These are phyloP conservation scores for Rhizophagus prolifer DNA, from an alignment of 192 early-diverging fungal species.

Conservation along the genomic window DNA sequence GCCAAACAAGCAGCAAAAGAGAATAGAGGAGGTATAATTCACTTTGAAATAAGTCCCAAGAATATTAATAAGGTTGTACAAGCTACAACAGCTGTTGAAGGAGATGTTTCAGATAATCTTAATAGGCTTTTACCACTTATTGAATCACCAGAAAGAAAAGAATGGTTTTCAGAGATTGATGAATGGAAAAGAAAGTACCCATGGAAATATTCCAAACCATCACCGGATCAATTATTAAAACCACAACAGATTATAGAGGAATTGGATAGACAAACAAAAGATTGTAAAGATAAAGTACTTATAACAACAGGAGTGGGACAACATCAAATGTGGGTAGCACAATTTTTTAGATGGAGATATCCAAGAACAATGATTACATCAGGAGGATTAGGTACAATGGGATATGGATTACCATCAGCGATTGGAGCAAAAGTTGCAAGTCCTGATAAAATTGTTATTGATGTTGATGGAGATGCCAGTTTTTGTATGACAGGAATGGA, in stretches of 20 bases:
- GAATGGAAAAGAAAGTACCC: constrained; percentile 94
- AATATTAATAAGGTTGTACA: constrained; percentile 99
- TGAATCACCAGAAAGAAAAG: constrained; percentile 63
- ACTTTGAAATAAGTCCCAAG: constrained; percentile 99
- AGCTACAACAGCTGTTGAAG: constrained; percentile 88
- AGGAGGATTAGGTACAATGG: constrained; percentile 98
- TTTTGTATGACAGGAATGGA: constrained; percentile 99
- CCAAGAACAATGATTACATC: constrained; percentile 91
- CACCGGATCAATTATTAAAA: constrained; percentile 69
- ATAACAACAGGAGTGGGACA: constrained; percentile 97
- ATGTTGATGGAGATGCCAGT: constrained; percentile 98
- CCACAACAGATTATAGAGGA: constrained; percentile 95
- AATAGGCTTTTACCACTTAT: constrained; percentile 76
- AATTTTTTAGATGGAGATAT: constrained; percentile 89
- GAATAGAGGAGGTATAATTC: constrained; percentile 91
- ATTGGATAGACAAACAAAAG: constrained; percentile 77
- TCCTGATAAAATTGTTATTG: constrained; percentile 93
- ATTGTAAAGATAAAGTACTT: constrained; percentile 90
- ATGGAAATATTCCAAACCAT: constrained; percentile 73
- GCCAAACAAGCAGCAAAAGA: constrained; percentile 85
- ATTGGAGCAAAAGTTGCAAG: constrained; percentile 96
- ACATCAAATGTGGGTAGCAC: constrained; percentile 99
- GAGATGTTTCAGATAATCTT: constrained; percentile 91
- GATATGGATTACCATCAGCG: constrained; percentile 92
- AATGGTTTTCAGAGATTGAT: constrained; percentile 82